A percentile compares a stretch with the other conserved stretches of the same genome.
Conservation (phyloP, 805 yeast genomes). For the Candida nanaspora region DNA sequence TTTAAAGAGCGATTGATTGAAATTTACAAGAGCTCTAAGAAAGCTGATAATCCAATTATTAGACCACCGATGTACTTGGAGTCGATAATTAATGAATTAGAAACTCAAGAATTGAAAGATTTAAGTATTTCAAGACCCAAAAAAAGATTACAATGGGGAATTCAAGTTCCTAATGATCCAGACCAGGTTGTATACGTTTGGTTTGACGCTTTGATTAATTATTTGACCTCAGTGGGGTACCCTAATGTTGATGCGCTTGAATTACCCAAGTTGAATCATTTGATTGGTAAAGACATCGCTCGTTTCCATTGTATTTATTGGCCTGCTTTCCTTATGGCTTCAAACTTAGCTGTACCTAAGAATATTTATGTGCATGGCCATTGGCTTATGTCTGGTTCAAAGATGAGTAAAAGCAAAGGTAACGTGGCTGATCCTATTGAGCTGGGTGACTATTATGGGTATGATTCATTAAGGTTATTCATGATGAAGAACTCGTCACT, state of each 20-base stretch:
- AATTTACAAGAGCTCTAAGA: slow-evolving; percentile 39
- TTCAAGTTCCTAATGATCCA: slow-evolving; percentile 74
- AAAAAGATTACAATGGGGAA: slow-evolving; percentile 79
- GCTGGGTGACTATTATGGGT: slow-evolving; percentile 55
- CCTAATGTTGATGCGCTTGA: slow-evolving; percentile 23
- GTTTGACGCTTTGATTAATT: slow-evolving; percentile 91
- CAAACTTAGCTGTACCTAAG: slow-evolving; percentile 60
- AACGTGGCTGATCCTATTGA: slow-evolving; percentile 88
- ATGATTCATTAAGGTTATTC: slow-evolving; percentile 70
- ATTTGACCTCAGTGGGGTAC: slow-evolving; percentile 62
- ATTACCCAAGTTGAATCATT: slow-evolving; percentile 43
- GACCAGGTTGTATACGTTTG: slow-evolving; percentile 86
- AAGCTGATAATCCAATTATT: slow-evolving; percentile 37
- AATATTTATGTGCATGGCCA: slow-evolving; percentile 87
- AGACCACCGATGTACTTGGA: slow-evolving; percentile 51
- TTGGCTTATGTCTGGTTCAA: slow-evolving; percentile 84
- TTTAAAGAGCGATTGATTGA: slow-evolving; percentile 50
- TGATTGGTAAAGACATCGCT: slow-evolving; percentile 87
- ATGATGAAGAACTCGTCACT: slow-evolving; percentile 70
- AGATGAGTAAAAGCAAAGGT: slow-evolving; percentile 91
- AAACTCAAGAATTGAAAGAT: slow-evolving; percentile 44
- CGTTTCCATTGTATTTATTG: slow-evolving; percentile 89
- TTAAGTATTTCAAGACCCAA: slow-evolving; percentile 85
- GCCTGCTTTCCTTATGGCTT: slow-evolving; percentile 89
- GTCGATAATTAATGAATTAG: slow-evolving; percentile 53